phyloP scores from a whole-genome alignment of 495 filamentous ascomycete genomes.

The Penicillium tannophilum region DNA sequence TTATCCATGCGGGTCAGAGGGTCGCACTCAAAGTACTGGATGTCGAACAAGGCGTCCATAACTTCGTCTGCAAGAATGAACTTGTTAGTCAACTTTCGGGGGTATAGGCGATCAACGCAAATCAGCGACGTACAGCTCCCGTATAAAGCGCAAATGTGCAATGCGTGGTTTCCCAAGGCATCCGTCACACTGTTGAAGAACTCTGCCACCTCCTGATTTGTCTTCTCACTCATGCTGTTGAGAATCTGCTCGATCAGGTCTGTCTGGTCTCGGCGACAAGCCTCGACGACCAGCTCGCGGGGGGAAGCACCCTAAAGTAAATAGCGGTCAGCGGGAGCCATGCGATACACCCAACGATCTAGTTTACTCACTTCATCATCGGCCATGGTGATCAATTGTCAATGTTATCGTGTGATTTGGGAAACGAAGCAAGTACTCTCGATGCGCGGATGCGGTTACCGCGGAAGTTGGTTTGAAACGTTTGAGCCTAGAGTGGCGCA shows the following conservation, averaged over 20 bases:
- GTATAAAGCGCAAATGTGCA: slow-evolving; percentile 84
- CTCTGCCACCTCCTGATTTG: slow-evolving; percentile 60
- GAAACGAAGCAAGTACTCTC: neutral
- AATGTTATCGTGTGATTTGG: slow-evolving; percentile 2
- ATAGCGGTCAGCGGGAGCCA: slow-evolving; percentile 9
- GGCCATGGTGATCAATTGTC: slow-evolving; percentile 35
- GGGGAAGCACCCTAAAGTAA: slow-evolving; percentile 75
- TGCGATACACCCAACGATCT: neutral
- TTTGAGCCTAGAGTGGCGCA: slow-evolving; percentile 11
- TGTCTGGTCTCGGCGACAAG: slow-evolving; percentile 88
- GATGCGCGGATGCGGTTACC: slow-evolving; percentile 17
- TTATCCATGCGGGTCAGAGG: slow-evolving; percentile 75
- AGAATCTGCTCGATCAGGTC: slow-evolving; percentile 72
- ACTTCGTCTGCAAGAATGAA: slow-evolving; percentile 65
- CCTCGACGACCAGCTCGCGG: slow-evolving; percentile 85
- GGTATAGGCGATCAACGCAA: neutral
- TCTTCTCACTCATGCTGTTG: slow-evolving; percentile 36
- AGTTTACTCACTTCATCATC: slow-evolving; percentile 43
- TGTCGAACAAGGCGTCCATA: slow-evolving; percentile 90
- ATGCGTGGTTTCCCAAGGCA: slow-evolving; percentile 79
- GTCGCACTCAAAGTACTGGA: slow-evolving; percentile 93
- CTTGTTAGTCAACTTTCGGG: neutral
- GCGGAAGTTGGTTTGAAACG: slow-evolving; percentile 18
- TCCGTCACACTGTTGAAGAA: slow-evolving; percentile 85
- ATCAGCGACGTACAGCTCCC: slow-evolving; percentile 72